These are phyloP conservation scores for Zygoascus flipseniorum DNA, from an alignment of 805 yeast species.

Conservation along the genomic window DNA sequence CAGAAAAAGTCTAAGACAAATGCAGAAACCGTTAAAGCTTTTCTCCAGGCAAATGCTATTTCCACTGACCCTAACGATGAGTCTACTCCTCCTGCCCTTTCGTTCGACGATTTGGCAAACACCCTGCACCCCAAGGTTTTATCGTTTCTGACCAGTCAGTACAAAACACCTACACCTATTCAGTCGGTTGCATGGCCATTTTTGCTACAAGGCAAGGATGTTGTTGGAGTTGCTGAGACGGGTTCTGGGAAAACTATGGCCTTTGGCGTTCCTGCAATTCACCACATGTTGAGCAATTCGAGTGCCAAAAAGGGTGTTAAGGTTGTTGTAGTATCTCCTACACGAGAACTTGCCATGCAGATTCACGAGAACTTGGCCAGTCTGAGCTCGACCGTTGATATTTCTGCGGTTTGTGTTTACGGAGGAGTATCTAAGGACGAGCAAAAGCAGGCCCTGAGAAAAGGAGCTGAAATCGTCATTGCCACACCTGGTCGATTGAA, in stretches of 20 bases:
- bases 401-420: constrained; percentile 76
- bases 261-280: constrained; percentile 94
- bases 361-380: constrained; percentile 71
- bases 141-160: constrained; percentile 35
- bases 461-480: constrained; percentile 63
- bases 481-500: constrained; percentile 98
- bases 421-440: constrained; percentile 98
- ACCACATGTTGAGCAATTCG: constrained; percentile 44
- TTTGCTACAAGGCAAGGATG: constrained; percentile 68
- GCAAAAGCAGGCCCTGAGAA: constrained; percentile 62
- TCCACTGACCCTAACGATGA: constrained; percentile 61
- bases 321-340: constrained; percentile 87
- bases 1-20: not conserved
- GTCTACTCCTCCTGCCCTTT: constrained; percentile 52
- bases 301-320: constrained; percentile 41
- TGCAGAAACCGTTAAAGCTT: constrained; percentile 46
- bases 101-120: constrained; percentile 49
- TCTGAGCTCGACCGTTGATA: constrained; percentile 50
- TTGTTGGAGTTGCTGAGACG: constrained; percentile 95
- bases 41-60: constrained; percentile 64
- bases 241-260: constrained; percentile 98
- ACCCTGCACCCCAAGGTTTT: constrained; percentile 35
- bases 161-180: constrained; percentile 90
- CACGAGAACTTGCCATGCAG: constrained; percentile 95
- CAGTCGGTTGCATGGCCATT: constrained; percentile 95